Percentiles rank a stretch among this genome's conserved stretches.
Conservation (phyloP, 805 yeast genomes). For the Zygotorulaspora chibaensis region DNA sequence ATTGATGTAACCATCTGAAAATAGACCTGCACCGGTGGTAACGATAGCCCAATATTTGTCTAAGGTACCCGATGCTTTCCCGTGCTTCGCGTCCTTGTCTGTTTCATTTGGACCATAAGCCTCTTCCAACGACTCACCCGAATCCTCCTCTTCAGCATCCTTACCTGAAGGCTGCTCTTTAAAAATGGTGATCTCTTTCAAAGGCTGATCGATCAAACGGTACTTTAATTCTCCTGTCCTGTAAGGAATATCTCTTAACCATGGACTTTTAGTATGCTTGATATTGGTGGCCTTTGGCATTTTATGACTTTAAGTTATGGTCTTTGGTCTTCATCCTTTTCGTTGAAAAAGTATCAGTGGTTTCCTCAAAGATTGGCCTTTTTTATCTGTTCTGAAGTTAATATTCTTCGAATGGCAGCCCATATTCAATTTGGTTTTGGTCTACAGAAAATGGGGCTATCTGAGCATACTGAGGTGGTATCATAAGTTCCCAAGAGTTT, state of each 20-base stretch:
- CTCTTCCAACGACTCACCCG: not conserved
- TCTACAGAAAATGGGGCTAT: too few relatives aligned
- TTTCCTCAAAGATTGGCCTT: too few relatives aligned
- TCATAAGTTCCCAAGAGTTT: too few relatives aligned
- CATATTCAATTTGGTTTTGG: too few relatives aligned
- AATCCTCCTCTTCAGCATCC: slow-evolving; percentile 27
- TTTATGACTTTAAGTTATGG: too few relatives aligned
- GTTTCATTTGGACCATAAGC: not conserved
- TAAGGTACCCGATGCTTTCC: slow-evolving; percentile 5
- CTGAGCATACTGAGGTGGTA: too few relatives aligned
- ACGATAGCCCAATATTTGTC: slow-evolving; percentile 60
- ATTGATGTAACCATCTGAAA: slow-evolving; percentile 90
- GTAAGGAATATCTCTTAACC: slow-evolving; percentile 49
- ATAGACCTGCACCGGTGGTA: slow-evolving; percentile 87
- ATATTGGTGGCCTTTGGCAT: too few relatives aligned
- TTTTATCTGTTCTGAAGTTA: too few relatives aligned
- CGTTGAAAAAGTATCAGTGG: too few relatives aligned
- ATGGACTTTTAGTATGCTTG: slow-evolving; percentile 19
- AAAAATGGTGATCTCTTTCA: slow-evolving; percentile 41
- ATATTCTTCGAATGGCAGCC: too few relatives aligned
- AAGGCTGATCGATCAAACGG: slow-evolving; percentile 43
- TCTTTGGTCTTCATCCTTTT: too few relatives aligned
- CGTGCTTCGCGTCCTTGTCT: not conserved
- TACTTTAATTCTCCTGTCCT: slow-evolving; percentile 36
- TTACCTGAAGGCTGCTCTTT: slow-evolving; percentile 19